A percentile compares a stretch with the other conserved stretches of the same genome.
Evolutionary conservation across 352 stramenopile species (phyloP).

Genomic region (Thalassiosira hispida): DNA sequence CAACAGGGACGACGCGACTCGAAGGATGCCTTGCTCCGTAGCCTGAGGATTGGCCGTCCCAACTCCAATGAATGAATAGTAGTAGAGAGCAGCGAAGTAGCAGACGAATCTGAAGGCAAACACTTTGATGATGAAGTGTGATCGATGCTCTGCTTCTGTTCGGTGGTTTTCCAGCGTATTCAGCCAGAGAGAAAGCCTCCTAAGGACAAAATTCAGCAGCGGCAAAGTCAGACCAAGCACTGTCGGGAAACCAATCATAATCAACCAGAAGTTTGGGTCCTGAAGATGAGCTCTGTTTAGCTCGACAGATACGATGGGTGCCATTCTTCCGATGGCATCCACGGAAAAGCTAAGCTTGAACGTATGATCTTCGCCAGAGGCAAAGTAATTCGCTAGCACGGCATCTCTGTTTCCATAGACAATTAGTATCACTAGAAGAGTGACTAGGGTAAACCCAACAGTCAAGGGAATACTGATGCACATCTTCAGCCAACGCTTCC

Average conservation of each 20-base stretch:
- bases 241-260: conserved; percentile 75
- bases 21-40: conserved; percentile 86
- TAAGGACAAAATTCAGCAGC: conserved; percentile 93
- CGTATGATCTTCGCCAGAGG: conserved; percentile 36
- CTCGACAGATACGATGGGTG: conserved; percentile 64
- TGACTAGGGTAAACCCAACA: conserved; percentile 70
- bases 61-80: conserved; percentile 90
- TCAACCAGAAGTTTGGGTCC: conserved; percentile 82
- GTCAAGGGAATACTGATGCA: conserved; percentile 82
- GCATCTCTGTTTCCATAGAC: conserved; percentile 84
- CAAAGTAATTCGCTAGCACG: conserved; percentile 80
- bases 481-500: conserved; percentile 85
- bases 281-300: conserved; percentile 69
- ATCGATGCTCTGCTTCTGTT: conserved; percentile 95
- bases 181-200: conserved; percentile 89
- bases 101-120: conserved; percentile 98
- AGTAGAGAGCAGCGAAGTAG: conserved; percentile 97
- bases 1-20: conserved; percentile 90
- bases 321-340: conserved; percentile 62
- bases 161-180: conserved; percentile 97
- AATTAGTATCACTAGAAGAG: conserved; percentile 79
- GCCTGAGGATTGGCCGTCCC: conserved; percentile 73
- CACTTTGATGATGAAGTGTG: conserved; percentile 97
- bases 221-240: conserved; percentile 89
- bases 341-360: conserved; percentile 63